Evolutionary conservation across 257 asterid species (phyloP), one percentile per base, ranked within the genome.

Genomic region (Solanum sitiens): DNA sequence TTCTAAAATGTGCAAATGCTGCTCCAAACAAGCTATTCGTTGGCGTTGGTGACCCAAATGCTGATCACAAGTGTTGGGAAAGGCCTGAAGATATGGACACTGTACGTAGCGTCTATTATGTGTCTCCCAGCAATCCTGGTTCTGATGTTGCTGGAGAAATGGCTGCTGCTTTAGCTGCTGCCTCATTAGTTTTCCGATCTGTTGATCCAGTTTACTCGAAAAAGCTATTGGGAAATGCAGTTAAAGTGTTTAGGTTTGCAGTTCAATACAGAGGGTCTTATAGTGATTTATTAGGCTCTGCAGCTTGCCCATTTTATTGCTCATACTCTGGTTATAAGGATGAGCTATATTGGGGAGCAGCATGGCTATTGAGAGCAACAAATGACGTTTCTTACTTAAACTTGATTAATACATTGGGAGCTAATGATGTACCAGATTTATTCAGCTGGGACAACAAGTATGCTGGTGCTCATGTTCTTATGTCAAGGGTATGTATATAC

Each of bases 61-160:
- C 91, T 4, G 99, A 96, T 91, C 99, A 96, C 63, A 89, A n/a
- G 53, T 96, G 99, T 25, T 96, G 99, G 98, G 96, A 95, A 89
- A 90, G 99, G 91, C 99, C 99, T 0, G 99, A 96, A 77, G 98
- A 96, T 35, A 96, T 96, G 98, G 99, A 95, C 93, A 93, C 98
- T 4, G 21, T 84, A 4, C 88, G 99, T 30, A 90, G 63, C 35
- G 96, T 93, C 6, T 96, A 92, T 79, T 95, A 88, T 1, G 97
- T 96, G 18, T 94, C 98, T 0, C 79, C 94, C 0, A 40, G n/a
- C 83, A 94, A 93, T 85, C 99, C 98, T 0, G 99, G 99, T 10
- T 94, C 99, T 1, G 99, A 96, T 53, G 98, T 96, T 5, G 98
- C 99, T 0, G 99, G 92, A 7, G 99, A 96, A 88, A 96, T 98